Conservation (phyloP, 305 asterid genomes). For the Andrographis paniculata region DNA sequence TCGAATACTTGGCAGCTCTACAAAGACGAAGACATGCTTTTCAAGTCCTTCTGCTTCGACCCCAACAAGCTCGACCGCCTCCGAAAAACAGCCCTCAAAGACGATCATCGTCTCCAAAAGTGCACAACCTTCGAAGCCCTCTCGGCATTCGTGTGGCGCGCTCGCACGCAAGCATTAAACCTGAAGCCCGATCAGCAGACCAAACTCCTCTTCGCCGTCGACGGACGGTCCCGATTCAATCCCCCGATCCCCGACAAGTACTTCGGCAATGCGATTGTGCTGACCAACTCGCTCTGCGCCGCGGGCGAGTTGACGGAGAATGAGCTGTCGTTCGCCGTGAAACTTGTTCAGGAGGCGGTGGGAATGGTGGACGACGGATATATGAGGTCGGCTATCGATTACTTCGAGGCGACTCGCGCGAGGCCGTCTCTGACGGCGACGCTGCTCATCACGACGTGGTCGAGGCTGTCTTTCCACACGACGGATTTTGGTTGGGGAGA, state of each 20-base stretch:
- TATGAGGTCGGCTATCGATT: constrained; percentile 76
- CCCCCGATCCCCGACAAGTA: constrained; percentile 62
- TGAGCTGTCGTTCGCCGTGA: constrained; percentile 44
- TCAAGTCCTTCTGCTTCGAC: constrained; percentile 61
- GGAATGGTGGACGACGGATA: constrained; percentile 54
- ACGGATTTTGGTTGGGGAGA: constrained; percentile 93
- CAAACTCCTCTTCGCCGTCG: constrained; percentile 76
- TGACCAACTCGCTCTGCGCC: constrained; percentile 52
- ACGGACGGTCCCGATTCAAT: constrained; percentile 54
- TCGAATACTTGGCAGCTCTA: constrained; percentile 50
- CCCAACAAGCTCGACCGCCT: constrained; percentile 54
- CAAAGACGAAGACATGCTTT: constrained; percentile 51
- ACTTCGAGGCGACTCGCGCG: constrained; percentile 59
- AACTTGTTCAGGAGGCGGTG: constrained; percentile 64
- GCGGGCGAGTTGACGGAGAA: constrained; percentile 50
- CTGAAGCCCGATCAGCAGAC: constrained; percentile 59
- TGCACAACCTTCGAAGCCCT: constrained; percentile 85
- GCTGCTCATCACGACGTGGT: constrained; percentile 77
- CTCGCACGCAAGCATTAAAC: constrained; percentile 49
- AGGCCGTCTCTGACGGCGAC: constrained; percentile 78
- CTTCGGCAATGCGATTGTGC: constrained; percentile 79
- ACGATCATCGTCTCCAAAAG: constrained; percentile 28
- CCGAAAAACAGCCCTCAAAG: constrained; percentile 34
- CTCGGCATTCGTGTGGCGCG: constrained; percentile 69
- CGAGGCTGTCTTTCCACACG: constrained; percentile 63